A percentile compares a stretch with the other conserved stretches of the same genome.
Evolutionary conservation across 805 yeast species (phyloP).

Genomic region (Vanderwaltozyma yarrowii): DNA sequence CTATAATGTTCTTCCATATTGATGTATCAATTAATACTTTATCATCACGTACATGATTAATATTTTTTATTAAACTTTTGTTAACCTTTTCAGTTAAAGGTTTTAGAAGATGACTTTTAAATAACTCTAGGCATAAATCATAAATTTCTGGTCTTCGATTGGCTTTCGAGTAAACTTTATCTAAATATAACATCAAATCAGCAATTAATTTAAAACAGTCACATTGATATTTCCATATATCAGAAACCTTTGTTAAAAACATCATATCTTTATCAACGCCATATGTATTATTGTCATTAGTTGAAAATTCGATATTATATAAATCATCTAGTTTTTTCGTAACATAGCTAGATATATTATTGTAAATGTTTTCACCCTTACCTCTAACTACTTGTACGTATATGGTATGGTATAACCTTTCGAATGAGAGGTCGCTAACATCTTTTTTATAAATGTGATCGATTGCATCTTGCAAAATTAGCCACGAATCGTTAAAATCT

Average conservation of each 20-base stretch:
- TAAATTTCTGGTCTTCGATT: constrained; percentile 50
- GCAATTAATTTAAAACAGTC: constrained; percentile 67
- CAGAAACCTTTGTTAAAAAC: constrained; percentile 30
- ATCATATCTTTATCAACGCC: neutral
- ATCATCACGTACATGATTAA: constrained; percentile 22
- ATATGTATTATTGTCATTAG: neutral
- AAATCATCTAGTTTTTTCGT: constrained; percentile 6
- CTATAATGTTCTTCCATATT: constrained; percentile 45
- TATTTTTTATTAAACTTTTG: constrained; percentile 27
- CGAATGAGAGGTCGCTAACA: constrained; percentile 69
- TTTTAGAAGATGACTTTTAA: constrained; percentile 50
- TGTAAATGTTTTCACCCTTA: constrained; percentile 8
- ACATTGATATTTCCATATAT: constrained; percentile 59
- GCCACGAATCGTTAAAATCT: constrained; percentile 63
- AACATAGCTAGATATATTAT: constrained; percentile 5
- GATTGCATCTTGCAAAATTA: constrained; percentile 53
- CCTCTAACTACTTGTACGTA: constrained; percentile 54
- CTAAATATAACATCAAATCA: constrained; percentile 79
- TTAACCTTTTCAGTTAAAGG: constrained; percentile 43
- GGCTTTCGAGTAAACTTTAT: constrained; percentile 73
- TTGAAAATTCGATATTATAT: neutral
- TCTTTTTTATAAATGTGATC: constrained; percentile 59
- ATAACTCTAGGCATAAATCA: constrained; percentile 63
- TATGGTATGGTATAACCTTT: constrained; percentile 69
- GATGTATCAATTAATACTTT: constrained; percentile 42